Evolutionary conservation across 345 rosid genomes (phyloP).

Genomic region (Camelina laxa): DNA sequence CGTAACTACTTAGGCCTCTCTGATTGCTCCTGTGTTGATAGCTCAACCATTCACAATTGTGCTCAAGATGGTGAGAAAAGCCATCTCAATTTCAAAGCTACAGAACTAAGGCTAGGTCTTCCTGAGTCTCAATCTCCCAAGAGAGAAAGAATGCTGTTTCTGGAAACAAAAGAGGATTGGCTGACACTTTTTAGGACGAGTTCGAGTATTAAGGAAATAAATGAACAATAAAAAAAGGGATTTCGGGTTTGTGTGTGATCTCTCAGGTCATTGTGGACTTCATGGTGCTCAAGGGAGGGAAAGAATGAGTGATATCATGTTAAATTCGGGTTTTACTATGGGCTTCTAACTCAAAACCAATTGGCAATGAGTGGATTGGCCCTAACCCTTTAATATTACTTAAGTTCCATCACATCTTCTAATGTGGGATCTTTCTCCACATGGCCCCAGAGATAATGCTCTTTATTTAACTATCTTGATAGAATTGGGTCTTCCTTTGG

Average conservation of each 20-base stretch:
- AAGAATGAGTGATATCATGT: slow-evolving; percentile 71
- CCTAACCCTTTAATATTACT: too few species aligned
- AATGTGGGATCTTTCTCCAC: too few species aligned
- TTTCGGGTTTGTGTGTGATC: slow-evolving; percentile 2
- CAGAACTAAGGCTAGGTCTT: slow-evolving; percentile 87
- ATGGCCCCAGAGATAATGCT: too few species aligned
- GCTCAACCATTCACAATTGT: slow-evolving; percentile 55
- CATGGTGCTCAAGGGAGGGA: slow-evolving; percentile 67
- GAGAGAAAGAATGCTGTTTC: slow-evolving; percentile 64
- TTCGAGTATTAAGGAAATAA: slow-evolving; percentile 56
- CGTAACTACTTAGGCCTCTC: slow-evolving; percentile 77
- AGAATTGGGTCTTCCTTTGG: too few species aligned
- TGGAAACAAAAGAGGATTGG: slow-evolving; percentile 84
- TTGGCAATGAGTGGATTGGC: too few species aligned
- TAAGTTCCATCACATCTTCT: too few species aligned
- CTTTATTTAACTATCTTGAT: too few species aligned
- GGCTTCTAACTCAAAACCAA: too few species aligned
- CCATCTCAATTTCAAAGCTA: slow-evolving; percentile 76
- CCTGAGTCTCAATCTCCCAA: slow-evolving; percentile 79
- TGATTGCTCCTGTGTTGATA: slow-evolving; percentile 80
- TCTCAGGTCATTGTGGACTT: slow-evolving; percentile 80
- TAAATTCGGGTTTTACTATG: too few species aligned
- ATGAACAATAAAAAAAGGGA: not conserved
- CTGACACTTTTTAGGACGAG: slow-evolving; percentile 73
- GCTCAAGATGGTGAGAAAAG: slow-evolving; percentile 41